Base-by-base conservation (phyloP, 2,329 filamentous ascomycete genomes). In the Penicillium oxalicum region DNA sequence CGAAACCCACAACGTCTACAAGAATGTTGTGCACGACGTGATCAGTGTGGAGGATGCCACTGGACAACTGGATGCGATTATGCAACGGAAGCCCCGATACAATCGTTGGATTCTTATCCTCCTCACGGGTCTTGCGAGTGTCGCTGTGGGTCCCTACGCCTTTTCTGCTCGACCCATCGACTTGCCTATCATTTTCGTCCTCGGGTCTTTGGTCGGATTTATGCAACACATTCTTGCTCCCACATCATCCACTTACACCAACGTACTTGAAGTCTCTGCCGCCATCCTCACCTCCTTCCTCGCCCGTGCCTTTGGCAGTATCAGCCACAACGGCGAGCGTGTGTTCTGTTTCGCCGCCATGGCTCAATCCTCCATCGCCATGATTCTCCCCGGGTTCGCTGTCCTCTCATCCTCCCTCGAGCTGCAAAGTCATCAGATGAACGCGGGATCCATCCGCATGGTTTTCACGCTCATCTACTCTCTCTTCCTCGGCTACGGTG, bases 141-240 rank as follows among this genome's bases (percentile, higher is more conserved):
- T 82, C 0, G 79, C 76, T 4, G 87, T 91, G 1, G 87, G 85
- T 0, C 87, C 87, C 0, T 91, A 91, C 59, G 84, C 86, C 3
- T 93, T 91, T 61, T 74, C 82, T 48, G 87, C 84, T 4, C 80
- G 87, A 2, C 80, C 83, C 36, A 84, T 91, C 40, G 61, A 64
- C 42, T 57, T 64, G 18, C 61, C 61, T 4, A 59, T 64, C 11
- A 64, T 64, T 18, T 91, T 91, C 63, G 45, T 88, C 0, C 76
- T 93, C 0, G 88, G 88, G 3, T 83, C 79, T 58, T 70, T 90
- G 25, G 76, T 93, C 1, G 88, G 87, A 1, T 70, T 83, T 45
- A 73, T 93, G 50, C 87, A 91, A 61, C 78, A 91, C 7, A 77
- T 88, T 36, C 72, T 89, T 6, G 84, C 87, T 0, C 86, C 88